A percentile compares a stretch with the other conserved stretches of the same genome.
Evolutionary conservation across 1,284 basidiomycete species (phyloP).

Genomic region (Cutaneotrichosporon dermatis): DNA sequence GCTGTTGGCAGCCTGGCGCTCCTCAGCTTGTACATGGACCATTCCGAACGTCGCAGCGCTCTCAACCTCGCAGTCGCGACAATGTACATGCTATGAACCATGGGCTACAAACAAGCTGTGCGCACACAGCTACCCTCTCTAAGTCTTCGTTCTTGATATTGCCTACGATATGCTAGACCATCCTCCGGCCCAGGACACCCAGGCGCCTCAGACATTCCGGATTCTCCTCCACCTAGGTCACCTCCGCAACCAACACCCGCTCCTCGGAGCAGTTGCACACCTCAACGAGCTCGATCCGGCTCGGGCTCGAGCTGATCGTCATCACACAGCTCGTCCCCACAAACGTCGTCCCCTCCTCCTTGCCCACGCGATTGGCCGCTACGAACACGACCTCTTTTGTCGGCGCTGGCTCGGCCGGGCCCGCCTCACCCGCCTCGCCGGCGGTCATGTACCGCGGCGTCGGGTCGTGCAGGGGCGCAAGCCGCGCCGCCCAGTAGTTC

Average conservation of each 20-base stretch:
- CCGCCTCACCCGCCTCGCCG: background rate
- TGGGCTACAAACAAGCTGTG: no score
- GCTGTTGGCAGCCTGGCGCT: no score
- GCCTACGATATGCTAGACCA: no score
- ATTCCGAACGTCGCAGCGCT: no score
- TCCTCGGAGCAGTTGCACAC: slow-evolving; percentile 46
- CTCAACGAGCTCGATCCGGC: slow-evolving; percentile 47
- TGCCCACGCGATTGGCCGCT: slow-evolving; percentile 49
- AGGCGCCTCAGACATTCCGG: no score
- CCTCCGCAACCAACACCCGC: slow-evolving; percentile 42
- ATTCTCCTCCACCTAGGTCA: slow-evolving; percentile 8
- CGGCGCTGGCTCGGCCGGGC: background rate
- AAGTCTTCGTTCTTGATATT: no score
- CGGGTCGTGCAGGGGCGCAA: slow-evolving; percentile 47
- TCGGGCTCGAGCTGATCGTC: slow-evolving; percentile 39
- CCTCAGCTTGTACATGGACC: no score
- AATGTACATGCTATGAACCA: no score
- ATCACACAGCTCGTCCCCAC: slow-evolving; percentile 50
- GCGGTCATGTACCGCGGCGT: slow-evolving; percentile 35
- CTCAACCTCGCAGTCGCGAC: no score
- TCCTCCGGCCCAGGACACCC: no score
- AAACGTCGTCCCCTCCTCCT: slow-evolving; percentile 49
- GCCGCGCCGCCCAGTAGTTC: slow-evolving; percentile 50
- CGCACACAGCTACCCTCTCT: no score
- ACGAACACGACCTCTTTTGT: slow-evolving; percentile 48